phyloP scores from a whole-genome alignment of 2,329 filamentous ascomycete species.

The Pseudogymnoascus sp. region DNA sequence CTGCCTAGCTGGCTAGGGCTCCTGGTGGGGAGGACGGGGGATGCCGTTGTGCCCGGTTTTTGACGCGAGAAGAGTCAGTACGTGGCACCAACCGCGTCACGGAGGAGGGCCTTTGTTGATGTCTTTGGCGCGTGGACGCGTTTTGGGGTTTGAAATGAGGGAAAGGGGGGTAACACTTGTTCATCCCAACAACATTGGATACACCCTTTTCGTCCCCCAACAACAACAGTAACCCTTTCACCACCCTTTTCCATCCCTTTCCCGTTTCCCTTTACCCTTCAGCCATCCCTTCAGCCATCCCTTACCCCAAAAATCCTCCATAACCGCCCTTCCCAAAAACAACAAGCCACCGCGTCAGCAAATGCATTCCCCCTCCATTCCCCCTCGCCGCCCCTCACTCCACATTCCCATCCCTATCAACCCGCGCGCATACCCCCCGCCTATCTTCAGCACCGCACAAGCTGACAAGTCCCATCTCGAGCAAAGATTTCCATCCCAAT shows the following conservation, averaged over 20 bases:
- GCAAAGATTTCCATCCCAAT: background rate
- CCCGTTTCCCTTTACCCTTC: slow-evolving; percentile 27
- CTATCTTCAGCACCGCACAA: background rate
- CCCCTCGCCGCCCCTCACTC: background rate
- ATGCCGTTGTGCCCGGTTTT: background rate
- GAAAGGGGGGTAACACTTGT: slow-evolving; percentile 5
- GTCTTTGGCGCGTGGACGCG: background rate
- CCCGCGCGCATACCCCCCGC: background rate
- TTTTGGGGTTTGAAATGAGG: background rate
- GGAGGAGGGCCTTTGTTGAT: background rate
- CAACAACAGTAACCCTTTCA: slow-evolving; percentile 31
- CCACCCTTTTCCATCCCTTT: slow-evolving; percentile 32
- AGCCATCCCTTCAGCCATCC: background rate
- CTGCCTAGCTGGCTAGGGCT: background rate
- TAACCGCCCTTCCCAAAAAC: background rate
- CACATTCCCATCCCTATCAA: background rate
- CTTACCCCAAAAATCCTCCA: background rate
- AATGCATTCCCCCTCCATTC: background rate
- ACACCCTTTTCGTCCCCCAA: background rate
- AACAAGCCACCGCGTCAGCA: background rate
- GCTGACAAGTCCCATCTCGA: background rate
- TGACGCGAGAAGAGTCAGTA: slow-evolving; percentile 5
- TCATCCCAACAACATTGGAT: slow-evolving; percentile 7
- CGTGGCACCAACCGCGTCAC: background rate
- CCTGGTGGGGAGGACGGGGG: background rate